A percentile compares a stretch with the other conserved stretches of the same genome.
phyloP scores from a whole-genome alignment of 2,329 filamentous ascomycete genomes.

The Purpureocillium takamizusanense region DNA sequence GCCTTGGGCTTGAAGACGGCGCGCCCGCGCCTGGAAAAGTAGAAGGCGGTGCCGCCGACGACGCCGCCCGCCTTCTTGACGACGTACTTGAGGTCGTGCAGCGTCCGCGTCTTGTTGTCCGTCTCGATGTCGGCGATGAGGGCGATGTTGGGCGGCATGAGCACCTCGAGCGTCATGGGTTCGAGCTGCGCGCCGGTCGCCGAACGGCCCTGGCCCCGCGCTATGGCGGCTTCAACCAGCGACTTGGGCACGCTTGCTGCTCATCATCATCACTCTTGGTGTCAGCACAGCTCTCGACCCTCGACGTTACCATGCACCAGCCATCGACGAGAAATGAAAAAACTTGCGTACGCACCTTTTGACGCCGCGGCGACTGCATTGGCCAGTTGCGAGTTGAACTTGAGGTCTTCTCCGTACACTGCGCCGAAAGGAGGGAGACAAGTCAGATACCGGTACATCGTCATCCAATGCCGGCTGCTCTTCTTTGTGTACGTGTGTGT shows the following conservation, averaged over 20 bases:
- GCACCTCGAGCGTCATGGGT: slow-evolving; percentile 66
- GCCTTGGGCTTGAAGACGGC: slow-evolving; percentile 51
- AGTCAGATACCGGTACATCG: slow-evolving; percentile 3
- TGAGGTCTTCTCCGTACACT: slow-evolving; percentile 70
- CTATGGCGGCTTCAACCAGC: slow-evolving; percentile 76
- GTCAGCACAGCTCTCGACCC: no score
- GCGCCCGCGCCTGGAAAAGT: slow-evolving; percentile 75
- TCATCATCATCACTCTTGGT: neutral
- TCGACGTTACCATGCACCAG: no score
- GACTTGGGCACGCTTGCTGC: slow-evolving; percentile 69
- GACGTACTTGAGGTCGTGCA: slow-evolving; percentile 63
- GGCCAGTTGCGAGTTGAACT: slow-evolving; percentile 67
- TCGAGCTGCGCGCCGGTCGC: slow-evolving; percentile 69
- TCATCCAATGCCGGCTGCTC: no score
- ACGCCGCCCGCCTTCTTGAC: slow-evolving; percentile 66
- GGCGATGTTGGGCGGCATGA: slow-evolving; percentile 68
- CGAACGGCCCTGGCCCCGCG: slow-evolving; percentile 79
- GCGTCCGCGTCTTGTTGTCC: slow-evolving; percentile 64
- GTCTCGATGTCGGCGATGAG: slow-evolving; percentile 80
- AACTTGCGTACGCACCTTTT: slow-evolving; percentile 42
- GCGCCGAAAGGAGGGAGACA: slow-evolving; percentile 6
- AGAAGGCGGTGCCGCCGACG: slow-evolving; percentile 66
- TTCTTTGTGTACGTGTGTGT: neutral
- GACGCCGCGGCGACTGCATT: slow-evolving; percentile 68
- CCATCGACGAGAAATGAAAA: no score